phyloP scores from a whole-genome alignment of 495 filamentous ascomycete species.

The Neurospora tetrasperma region DNA sequence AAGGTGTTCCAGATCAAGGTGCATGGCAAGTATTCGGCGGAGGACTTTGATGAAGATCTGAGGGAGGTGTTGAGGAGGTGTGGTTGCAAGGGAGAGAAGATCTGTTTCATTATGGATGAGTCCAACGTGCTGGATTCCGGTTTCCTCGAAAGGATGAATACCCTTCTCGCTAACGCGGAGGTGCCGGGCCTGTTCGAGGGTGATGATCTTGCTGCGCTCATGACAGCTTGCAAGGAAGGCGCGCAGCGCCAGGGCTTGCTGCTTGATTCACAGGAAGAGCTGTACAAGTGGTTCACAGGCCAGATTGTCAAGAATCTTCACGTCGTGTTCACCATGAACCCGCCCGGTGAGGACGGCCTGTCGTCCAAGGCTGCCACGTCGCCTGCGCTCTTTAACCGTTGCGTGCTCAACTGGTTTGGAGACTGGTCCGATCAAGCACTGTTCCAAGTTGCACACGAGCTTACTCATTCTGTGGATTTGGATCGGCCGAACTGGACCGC shows the following conservation, averaged over 20 bases:
- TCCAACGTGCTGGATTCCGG: constrained; percentile 96
- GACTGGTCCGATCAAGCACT: constrained; percentile 99
- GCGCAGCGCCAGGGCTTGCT: constrained; percentile 92
- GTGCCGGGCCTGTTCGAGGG: constrained; percentile 97
- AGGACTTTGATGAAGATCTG: constrained; percentile 97
- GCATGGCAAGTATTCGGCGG: constrained; percentile 94
- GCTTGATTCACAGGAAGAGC: constrained; percentile 92
- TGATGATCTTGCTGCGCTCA: constrained; percentile 87
- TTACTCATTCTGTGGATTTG: constrained; percentile 91
- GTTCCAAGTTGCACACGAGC: constrained; percentile 92
- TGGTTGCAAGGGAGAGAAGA: constrained; percentile 97
- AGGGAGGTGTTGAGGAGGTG: constrained; percentile 85
- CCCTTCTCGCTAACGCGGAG: constrained; percentile 92
- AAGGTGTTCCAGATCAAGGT: constrained; percentile 99
- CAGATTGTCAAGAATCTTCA: constrained; percentile 99
- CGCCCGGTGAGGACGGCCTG: constrained; percentile 78
- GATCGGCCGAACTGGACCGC: constrained; percentile 74
- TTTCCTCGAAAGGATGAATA: constrained; percentile 99
- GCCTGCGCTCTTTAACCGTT: constrained; percentile 96
- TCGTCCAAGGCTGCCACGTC: constrained; percentile 94
- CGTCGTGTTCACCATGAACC: constrained; percentile 99
- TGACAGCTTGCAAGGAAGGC: constrained; percentile 98
- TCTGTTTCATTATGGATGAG: constrained; percentile 99
- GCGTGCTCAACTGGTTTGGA: constrained; percentile 98
- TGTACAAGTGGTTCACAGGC: constrained; percentile 99